Percentiles rank a stretch among this genome's conserved stretches.
phyloP scores from a whole-genome alignment of 1,284 basidiomycete species.

The Apiotrichum domesticum region DNA sequence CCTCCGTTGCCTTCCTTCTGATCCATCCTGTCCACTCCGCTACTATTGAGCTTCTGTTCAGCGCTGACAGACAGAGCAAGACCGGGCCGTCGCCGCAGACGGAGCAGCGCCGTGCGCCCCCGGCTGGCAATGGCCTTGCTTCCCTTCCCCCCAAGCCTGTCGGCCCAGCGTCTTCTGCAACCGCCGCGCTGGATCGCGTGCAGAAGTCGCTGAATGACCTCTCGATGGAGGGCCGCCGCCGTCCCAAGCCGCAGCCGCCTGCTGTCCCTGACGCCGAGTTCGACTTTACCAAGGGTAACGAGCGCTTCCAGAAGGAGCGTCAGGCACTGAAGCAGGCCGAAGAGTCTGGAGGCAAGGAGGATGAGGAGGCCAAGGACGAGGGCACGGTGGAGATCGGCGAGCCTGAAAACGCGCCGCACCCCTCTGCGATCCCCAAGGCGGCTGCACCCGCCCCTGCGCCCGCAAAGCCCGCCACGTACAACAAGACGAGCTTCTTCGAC shows the following conservation, averaged over 20 bases:
- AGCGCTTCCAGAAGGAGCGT: conserved; percentile 35
- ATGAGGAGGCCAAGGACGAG: conserved; percentile 1
- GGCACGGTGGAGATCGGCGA: conserved; percentile 16
- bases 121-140: background rate
- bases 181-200: conserved; percentile 36
- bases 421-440: conserved; percentile 19
- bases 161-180: conserved; percentile 24
- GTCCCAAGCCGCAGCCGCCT: conserved; percentile 19
- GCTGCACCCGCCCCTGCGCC: conserved; percentile 2
- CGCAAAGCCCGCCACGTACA: conserved; percentile 21
- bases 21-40: conserved; percentile 4
- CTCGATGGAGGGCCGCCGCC: conserved; percentile 18
- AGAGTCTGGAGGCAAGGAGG: background rate
- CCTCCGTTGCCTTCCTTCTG: conserved; percentile 48
- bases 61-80: conserved; percentile 11
- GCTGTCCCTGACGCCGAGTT: conserved; percentile 42
- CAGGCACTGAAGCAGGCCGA: conserved; percentile 19
- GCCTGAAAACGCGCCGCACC: conserved; percentile 30
- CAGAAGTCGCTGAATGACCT: conserved; percentile 38
- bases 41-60: background rate
- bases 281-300: conserved; percentile 37
- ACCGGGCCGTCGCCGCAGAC: background rate
- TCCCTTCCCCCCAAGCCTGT: conserved; percentile 25
- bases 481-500: conserved; percentile 43
- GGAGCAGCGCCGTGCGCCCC: background rate